Evolutionary conservation across 1,139 yeast species (phyloP).

Genomic region (Pichia cactophila): DNA sequence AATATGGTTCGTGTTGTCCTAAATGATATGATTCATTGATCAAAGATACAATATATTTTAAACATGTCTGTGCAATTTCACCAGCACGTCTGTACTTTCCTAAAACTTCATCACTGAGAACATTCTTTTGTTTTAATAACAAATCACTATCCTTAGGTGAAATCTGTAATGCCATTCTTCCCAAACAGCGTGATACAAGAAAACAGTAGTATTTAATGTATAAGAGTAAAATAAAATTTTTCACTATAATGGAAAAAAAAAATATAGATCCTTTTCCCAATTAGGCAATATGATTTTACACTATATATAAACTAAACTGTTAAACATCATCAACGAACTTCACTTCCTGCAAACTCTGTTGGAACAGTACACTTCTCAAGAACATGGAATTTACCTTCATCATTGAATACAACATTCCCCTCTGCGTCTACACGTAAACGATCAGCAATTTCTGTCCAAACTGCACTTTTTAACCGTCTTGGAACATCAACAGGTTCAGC

Average conservation of each 20-base stretch:
- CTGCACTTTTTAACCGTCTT: slow-evolving; percentile 31
- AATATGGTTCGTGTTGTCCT: slow-evolving; percentile 39
- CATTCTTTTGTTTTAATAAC: slow-evolving; percentile 67
- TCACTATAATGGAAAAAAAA: background rate
- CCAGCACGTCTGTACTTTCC: slow-evolving; percentile 89
- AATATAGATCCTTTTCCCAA: background rate
- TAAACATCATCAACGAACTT: background rate
- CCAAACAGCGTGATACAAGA: background rate
- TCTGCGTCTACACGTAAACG: slow-evolving; percentile 18
- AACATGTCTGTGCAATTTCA: slow-evolving; percentile 81
- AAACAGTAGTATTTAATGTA: background rate
- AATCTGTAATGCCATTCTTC: slow-evolving; percentile 25
- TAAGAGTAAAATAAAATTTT: background rate
- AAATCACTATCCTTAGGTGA: slow-evolving; percentile 51
- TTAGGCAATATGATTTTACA: background rate
- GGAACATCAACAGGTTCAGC: background rate
- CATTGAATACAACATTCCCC: slow-evolving; percentile 5
- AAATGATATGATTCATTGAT: slow-evolving; percentile 67
- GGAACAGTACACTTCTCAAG: background rate
- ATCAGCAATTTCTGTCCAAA: slow-evolving; percentile 31
- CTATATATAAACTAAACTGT: too few species aligned
- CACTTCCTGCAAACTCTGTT: slow-evolving; percentile 2
- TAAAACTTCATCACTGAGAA: slow-evolving; percentile 51
- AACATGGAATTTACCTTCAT: background rate
- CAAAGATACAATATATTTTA: slow-evolving; percentile 56